Evolutionary conservation across 208 protist species (phyloP), one percentile per base, ranked within the genome.

Genomic region (Leishmania turanica): DNA sequence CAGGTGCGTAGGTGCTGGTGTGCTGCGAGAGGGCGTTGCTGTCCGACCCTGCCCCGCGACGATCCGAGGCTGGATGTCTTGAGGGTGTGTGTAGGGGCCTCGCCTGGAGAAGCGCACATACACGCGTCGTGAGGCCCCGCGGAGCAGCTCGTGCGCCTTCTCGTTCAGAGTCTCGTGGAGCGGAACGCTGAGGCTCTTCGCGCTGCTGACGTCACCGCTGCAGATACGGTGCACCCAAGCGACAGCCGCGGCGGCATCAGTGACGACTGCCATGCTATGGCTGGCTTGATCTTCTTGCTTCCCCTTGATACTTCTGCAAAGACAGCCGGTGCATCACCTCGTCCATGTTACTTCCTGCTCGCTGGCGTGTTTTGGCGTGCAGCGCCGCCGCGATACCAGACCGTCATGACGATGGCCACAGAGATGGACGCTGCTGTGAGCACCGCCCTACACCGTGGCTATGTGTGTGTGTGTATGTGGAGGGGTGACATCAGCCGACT

Each of bases 21-120:
- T 79, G 73, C 74, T 79, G 80, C 54, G 80, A 79, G 74, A 68
- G 65, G 53, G 74, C 79, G 8, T 83, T 83, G 40, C 74, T 75
- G 34, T 75, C 68, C 45, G 74, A 79, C 65, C 45, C 78, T 5
- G 80, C 74, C 74, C 9, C 74, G 74, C 0, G 66, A 75, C 19
- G 80, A 83, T 51, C 31, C 75, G 5, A 62, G 73, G 74, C 53
- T 78, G 0, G 77, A 68, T 66, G 51, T 0, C 62, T 34, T 7
- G n/a, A 54, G 9, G 11, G 24, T 21, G 37, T 17, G 45, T 49
- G 70, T 11, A 34, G 8, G 8, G 6, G 78, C 17, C 47, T 21
- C 65, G 9, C 34, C 31, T 5, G 65, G 6, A 21, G 11, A 34
- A 71, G 65, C n/a, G 21, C 37, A 45, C 42, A 45, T 37, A 6